Base-by-base conservation (phyloP, 768 basidiomycete species). In the Phanerochaete carnosa region DNA sequence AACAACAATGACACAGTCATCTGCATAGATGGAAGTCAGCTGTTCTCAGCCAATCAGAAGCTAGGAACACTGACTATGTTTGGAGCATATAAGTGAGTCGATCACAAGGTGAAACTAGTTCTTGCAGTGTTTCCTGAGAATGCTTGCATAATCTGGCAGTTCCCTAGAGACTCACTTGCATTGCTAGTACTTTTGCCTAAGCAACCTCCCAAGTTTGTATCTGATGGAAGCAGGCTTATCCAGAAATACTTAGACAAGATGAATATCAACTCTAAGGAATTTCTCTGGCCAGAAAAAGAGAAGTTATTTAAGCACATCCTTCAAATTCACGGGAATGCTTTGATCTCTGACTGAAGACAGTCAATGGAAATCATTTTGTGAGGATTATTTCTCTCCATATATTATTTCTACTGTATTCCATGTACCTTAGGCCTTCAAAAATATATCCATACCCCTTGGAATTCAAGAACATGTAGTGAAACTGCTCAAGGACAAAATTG, bases 391-490 rank as follows among this genome's bases (percentile, higher is more conserved):
- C 53, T 29, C 63, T 0, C 68, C 64, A 0, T 69, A 72, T 30
- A 68, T 71, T 1, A 74, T 75, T 28, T 74, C 74, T 0, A 69
- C 68, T 1, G 60, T 73, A 1, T 60, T 66, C 3, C 79, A 80
- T 54, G 61, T 57, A 0, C 78, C 77, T 1, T 80, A 75, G 78
- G 69, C 58, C 9, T 53, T 66, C 2, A 59, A 57, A 25, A 73
- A 75, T 45, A 73, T 76, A n/a, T 75, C 74, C 0, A 76, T 79
- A 26, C 75, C 74, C 0, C 72, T 69, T 3, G 75, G 74, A 2
- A 60, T 76, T 19, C 5, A 58, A 0, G 67, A 73, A 1, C 45
- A 72, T 58, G 72, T 79, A 0, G 64, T 74, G 1, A 61, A 68
- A 3, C 59, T 75, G 0, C 52, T 80, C 1, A 65, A 71, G 25